phyloP scores from a whole-genome alignment of 176 grass and related monocot species.

The Triticum urartu region DNA sequence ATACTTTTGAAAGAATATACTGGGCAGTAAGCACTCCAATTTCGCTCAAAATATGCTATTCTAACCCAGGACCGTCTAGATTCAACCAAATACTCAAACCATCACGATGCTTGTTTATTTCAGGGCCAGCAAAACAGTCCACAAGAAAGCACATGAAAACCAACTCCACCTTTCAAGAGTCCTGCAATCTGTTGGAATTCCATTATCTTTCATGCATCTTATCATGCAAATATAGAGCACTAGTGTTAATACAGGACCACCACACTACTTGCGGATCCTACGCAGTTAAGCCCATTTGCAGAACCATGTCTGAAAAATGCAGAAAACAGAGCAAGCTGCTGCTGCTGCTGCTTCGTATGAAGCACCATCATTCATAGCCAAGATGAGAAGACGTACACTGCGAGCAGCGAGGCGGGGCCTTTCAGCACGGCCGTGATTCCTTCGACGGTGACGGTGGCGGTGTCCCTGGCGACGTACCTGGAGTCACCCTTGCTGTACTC shows the following conservation, averaged over 20 bases:
- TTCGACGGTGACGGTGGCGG: constrained; percentile 68
- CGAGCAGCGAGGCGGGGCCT: constrained; percentile 79
- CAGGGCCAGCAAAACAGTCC: neutral
- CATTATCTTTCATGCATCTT: neutral
- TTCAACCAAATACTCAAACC: neutral
- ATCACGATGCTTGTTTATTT: neutral
- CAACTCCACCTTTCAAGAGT: neutral
- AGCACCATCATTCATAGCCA: too few relatives aligned
- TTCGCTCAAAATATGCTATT: neutral
- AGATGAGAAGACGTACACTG: constrained; percentile 46
- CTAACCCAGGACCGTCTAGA: too few relatives aligned
- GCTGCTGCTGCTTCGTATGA: neutral
- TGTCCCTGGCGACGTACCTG: constrained; percentile 79
- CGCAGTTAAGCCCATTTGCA: too few relatives aligned
- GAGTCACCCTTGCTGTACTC: constrained; percentile 96
- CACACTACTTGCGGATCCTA: neutral
- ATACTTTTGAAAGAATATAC: too few relatives aligned
- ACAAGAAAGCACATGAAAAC: neutral
- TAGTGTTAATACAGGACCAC: neutral
- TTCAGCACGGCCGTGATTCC: constrained; percentile 75
- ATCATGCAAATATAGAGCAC: neutral
- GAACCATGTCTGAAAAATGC: too few relatives aligned
- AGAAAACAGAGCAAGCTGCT: neutral
- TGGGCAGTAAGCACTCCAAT: neutral
- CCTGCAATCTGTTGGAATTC: neutral